Evolutionary conservation across 2,329 filamentous ascomycete species (phyloP).

Genomic region (Sarocladiaceae sp.): DNA sequence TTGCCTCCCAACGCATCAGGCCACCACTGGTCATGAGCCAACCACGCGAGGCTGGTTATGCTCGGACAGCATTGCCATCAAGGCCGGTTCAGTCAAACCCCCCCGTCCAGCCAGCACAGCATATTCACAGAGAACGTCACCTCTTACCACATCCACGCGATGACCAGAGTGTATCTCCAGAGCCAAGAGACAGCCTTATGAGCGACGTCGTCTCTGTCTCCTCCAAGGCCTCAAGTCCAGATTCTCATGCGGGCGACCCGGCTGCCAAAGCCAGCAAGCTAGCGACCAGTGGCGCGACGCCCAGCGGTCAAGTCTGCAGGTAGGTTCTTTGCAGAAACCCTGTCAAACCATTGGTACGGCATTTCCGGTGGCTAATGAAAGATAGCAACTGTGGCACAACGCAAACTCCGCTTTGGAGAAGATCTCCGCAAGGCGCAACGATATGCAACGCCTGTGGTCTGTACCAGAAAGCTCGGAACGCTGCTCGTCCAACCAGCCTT

Average conservation of each 20-base stretch:
- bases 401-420: conserved; percentile 87
- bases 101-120: conserved; percentile 14
- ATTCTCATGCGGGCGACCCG: conserved; percentile 14
- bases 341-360: background rate
- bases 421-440: conserved; percentile 85
- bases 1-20: background rate
- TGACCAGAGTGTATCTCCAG: conserved; percentile 19
- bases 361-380: conserved; percentile 11
- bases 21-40: conserved; percentile 16
- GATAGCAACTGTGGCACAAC: conserved; percentile 89
- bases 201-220: conserved; percentile 16
- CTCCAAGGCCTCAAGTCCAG: conserved; percentile 23
- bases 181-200: conserved; percentile 19
- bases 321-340: conserved; percentile 29
- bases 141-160: conserved; percentile 1
- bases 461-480: conserved; percentile 89
- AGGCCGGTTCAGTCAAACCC: conserved; percentile 28
- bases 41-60: conserved; percentile 23
- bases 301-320: conserved; percentile 67
- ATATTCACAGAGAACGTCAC: background rate
- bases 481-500: conserved; percentile 80
- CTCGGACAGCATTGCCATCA: conserved; percentile 31
- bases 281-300: conserved; percentile 18
- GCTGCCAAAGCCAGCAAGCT: conserved; percentile 13
- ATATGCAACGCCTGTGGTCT: conserved; percentile 98